These are phyloP conservation scores for Primulina tabacum DNA, from an alignment of 257 asterid genomes.

Conservation along the genomic window DNA sequence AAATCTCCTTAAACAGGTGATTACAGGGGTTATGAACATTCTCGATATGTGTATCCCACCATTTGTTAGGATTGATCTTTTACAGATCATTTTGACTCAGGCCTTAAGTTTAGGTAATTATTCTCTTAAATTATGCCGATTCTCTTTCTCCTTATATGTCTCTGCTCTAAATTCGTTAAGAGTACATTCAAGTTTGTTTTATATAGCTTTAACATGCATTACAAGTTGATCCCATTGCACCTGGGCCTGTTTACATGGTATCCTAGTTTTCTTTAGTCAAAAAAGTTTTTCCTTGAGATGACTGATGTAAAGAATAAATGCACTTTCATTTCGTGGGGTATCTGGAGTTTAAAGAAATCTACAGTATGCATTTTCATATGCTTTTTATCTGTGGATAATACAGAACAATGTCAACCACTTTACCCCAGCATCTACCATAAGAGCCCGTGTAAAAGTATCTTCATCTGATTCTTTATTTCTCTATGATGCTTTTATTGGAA, in stretches of 20 bases:
- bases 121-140: conserved; percentile 7
- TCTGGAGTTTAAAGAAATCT: conserved; percentile 9
- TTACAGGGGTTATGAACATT: conserved; percentile 68
- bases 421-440: not conserved
- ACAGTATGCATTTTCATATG: not conserved
- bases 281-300: conserved; percentile 1
- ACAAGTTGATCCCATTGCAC: conserved; percentile 1
- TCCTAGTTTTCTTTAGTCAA: not conserved
- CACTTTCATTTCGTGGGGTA: conserved; percentile 10
- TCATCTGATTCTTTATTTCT: not conserved
- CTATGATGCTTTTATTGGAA: conserved; percentile 11
- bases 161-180: not conserved
- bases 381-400: not conserved
- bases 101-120: conserved; percentile 74
- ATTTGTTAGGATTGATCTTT: conserved; percentile 75
- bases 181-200: not conserved
- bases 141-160: conserved; percentile 15
- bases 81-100: conserved; percentile 70
- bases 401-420: not conserved
- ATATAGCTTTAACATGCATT: conserved; percentile 8
- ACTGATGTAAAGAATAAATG: not conserved
- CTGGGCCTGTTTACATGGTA: not conserved
- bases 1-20: conserved; percentile 56
- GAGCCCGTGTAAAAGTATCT: not conserved
- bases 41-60: conserved; percentile 72